Evolutionary conservation across 1,284 basidiomycete genomes (phyloP).

Genomic region (Singerocomus inundabilis): DNA sequence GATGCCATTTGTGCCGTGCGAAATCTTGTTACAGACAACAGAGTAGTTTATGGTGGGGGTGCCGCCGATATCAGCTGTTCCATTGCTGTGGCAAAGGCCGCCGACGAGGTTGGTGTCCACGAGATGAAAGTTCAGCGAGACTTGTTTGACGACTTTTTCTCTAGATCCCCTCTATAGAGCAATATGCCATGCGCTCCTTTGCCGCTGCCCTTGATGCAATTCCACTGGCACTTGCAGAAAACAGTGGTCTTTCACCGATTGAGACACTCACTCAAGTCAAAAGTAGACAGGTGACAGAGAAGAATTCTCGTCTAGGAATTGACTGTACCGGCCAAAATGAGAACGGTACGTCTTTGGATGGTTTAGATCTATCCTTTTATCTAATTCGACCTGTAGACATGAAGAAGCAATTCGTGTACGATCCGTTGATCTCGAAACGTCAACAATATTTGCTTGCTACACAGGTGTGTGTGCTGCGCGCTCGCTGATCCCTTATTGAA

Average conservation of each 20-base stretch:
- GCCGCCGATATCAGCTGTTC: conserved; percentile 96
- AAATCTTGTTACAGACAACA: conserved; percentile 92
- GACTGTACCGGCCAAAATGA: conserved; percentile 88
- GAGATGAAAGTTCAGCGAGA: not conserved
- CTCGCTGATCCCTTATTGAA: not conserved
- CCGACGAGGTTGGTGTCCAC: conserved; percentile 73
- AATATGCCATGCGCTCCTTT: conserved; percentile 99
- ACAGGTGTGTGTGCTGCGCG: conserved; percentile 57
- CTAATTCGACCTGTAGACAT: conserved; percentile 65
- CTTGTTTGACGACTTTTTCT: not conserved
- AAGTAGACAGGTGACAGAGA: conserved; percentile 89
- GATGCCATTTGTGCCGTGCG: conserved; percentile 98
- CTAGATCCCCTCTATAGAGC: conserved; percentile 93
- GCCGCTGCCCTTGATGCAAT: conserved; percentile 91
- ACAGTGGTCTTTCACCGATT: conserved; percentile 95
- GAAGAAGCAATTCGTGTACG: conserved; percentile 97
- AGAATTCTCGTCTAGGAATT: conserved; percentile 84
- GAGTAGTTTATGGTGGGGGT: conserved; percentile 97
- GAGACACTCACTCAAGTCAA: conserved; percentile 95
- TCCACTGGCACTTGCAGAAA: conserved; percentile 95
- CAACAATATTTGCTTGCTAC: conserved; percentile 98
- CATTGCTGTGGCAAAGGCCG: conserved; percentile 90
- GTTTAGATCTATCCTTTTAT: not conserved
- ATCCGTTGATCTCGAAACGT: conserved; percentile 95
- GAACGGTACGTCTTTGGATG: conserved; percentile 63